Evolutionary conservation across 371 early-diverging fungal species (phyloP), one percentile per base, ranked within the genome.

Genomic region (Mucor mucedo): DNA sequence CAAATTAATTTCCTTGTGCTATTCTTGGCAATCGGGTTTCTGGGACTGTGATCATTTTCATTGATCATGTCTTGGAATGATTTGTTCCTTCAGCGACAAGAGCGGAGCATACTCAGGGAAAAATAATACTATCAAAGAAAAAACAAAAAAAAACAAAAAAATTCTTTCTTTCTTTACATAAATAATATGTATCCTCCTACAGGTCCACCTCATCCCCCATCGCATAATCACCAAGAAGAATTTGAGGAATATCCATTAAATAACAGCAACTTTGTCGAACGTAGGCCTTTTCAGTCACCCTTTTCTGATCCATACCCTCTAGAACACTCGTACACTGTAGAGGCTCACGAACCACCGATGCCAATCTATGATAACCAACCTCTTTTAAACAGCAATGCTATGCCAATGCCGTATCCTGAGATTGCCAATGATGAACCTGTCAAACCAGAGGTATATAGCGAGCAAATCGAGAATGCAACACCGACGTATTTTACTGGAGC

Each of bases 161-260:
- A n/a, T 39, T 16, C 40, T 9, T 14, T n/a, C 30, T 35, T 32
- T 52, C n/a, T n/a, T 2, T 30, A 21, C 52, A 16, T 39, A 10
- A 32, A 13, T 50, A 16, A 48, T 33, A 70, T 67, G 71, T 62
- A 71, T 60, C 71, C 54, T 35, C 65, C 56, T 10, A 48, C 29
- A 35, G 52, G 38, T 38, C 65, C 56, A 21, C 65, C 70, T 54
- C 70, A 54, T 42, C 62, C 62, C 14, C 50, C 55, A 2, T 61
- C 69, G 47, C 62, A 69, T 44, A 29, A 32, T 16, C 14, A 33
- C 28, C 32, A 62, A 13, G 78, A 82, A 39, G 69, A 77, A 60
- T 82, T 74, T 52, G 78, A 82, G 38, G 69, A 77, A 60, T 82
- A 76, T 52, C 77, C 79, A 47, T 67, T 82, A 64, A 67, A 75